Evolutionary conservation across 2,329 filamentous ascomycete species (phyloP).

Genomic region (Septoria linicola): DNA sequence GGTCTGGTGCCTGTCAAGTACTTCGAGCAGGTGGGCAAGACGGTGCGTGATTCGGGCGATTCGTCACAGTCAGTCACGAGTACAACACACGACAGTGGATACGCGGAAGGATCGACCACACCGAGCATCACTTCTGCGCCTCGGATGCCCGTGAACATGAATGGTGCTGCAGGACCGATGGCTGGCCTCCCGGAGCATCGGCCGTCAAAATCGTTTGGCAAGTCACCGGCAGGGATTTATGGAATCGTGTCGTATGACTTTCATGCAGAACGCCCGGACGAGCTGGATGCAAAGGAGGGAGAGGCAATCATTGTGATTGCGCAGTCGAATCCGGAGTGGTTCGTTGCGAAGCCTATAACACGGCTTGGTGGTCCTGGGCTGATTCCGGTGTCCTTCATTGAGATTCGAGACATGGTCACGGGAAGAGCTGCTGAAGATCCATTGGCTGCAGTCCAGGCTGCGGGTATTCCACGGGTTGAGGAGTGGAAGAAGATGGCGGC

Average conservation of each 20-base stretch:
- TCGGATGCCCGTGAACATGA: conserved; percentile 25
- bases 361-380: conserved; percentile 90
- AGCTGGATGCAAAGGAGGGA: conserved; percentile 89
- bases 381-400: conserved; percentile 94
- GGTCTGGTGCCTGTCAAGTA: conserved; percentile 91
- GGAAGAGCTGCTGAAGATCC: conserved; percentile 80
- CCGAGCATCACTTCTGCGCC: conserved; percentile 34
- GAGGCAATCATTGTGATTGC: conserved; percentile 98
- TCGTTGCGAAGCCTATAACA: conserved; percentile 98
- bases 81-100: conserved; percentile 87
- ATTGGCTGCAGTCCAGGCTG: conserved; percentile 78
- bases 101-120: conserved; percentile 58
- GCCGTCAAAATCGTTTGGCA: conserved; percentile 47
- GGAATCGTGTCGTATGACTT: conserved; percentile 98
- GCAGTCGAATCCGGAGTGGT: conserved; percentile 98
- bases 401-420: conserved; percentile 90
- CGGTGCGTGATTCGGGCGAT: conserved; percentile 77
- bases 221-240: conserved; percentile 74
- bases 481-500: conserved; percentile 99
- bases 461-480: conserved; percentile 90
- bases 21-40: conserved; percentile 90
- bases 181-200: conserved; percentile 33
- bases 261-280: conserved; percentile 89
- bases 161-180: conserved; percentile 30
- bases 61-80: conserved; percentile 40